These are phyloP conservation scores for Tetraselmis striata DNA, from an alignment of 139 green algal species.

Conservation along the genomic window DNA sequence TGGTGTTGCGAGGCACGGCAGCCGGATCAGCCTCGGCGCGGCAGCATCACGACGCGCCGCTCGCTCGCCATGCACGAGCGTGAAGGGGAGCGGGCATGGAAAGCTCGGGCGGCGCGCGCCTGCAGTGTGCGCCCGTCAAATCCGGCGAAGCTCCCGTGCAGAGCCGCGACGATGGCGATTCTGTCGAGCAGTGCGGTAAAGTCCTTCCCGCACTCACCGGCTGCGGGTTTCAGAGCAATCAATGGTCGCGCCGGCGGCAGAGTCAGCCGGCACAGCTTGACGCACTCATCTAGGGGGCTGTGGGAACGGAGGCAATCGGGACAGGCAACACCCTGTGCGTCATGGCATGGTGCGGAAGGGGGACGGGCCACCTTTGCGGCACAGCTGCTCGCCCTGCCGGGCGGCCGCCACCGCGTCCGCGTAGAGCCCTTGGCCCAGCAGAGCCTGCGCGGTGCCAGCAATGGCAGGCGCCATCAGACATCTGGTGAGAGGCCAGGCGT, in stretches of 20 bases:
- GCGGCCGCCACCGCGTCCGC: conserved; percentile 16
- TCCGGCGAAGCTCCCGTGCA: conserved; percentile 29
- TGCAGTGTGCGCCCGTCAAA: conserved; percentile 47
- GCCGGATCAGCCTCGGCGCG: not conserved
- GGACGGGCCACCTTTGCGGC: conserved; percentile 4
- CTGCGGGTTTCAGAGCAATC: not conserved
- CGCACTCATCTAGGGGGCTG: not conserved
- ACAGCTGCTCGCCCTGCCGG: conserved; percentile 18
- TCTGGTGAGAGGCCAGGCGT: too few species aligned
- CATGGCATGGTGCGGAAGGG: too few species aligned
- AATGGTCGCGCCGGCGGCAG: too few species aligned
- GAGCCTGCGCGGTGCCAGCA: too few species aligned
- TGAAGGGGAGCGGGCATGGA: too few species aligned
- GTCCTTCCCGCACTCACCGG: conserved; percentile 13
- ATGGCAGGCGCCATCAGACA: too few species aligned
- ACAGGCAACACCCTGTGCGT: not conserved
- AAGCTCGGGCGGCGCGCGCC: conserved; percentile 9
- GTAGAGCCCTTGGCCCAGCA: conserved; percentile 17
- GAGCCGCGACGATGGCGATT: conserved; percentile 30
- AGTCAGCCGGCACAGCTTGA: not conserved
- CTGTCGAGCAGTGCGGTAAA: conserved; percentile 49
- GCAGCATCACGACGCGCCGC: not conserved
- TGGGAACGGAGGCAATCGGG: not conserved
- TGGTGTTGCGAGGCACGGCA: not conserved
- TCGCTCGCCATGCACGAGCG: too few species aligned